Conservation (phyloP, 2,329 filamentous ascomycete species). For the Sclerotinia nivalis region DNA sequence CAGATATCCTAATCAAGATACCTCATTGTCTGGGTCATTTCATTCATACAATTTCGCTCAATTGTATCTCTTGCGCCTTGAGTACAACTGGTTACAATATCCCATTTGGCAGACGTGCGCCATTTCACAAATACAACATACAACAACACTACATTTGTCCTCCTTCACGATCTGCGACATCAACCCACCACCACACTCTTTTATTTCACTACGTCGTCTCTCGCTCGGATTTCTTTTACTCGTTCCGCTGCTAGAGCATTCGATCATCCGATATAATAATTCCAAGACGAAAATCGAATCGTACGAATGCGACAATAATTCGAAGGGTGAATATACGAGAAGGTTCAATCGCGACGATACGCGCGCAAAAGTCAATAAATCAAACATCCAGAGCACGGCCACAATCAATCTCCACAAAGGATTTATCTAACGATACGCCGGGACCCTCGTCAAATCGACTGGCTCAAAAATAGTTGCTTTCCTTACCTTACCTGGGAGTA, state of each 20-base stretch:
- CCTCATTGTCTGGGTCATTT: not conserved
- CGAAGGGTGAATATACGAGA: constrained; percentile 5
- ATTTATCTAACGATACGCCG: constrained; percentile 18
- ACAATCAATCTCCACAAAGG: constrained; percentile 16
- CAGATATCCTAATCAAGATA: not conserved
- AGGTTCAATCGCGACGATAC: constrained; percentile 15
- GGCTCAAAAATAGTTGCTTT: not conserved
- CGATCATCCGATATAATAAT: not conserved
- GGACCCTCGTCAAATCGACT: constrained; percentile 5
- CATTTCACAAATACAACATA: constrained; percentile 14
- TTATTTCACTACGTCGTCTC: not conserved
- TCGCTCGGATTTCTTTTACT: not conserved
- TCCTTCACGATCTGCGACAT: not conserved
- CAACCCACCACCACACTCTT: constrained; percentile 16
- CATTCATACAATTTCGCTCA: not conserved
- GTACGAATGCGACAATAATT: not conserved
- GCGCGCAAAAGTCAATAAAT: constrained; percentile 14
- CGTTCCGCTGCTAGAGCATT: constrained; percentile 4
- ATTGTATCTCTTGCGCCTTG: constrained; percentile 10
- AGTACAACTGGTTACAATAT: constrained; percentile 11
- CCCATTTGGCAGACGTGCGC: constrained; percentile 7
- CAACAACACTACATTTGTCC: constrained; percentile 6
- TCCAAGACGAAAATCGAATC: not conserved
- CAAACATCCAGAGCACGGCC: constrained; percentile 7
- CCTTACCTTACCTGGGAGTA: not conserved